Conservation (phyloP, 352 stramenopile species). For the Phytopythium mirpurense region DNA sequence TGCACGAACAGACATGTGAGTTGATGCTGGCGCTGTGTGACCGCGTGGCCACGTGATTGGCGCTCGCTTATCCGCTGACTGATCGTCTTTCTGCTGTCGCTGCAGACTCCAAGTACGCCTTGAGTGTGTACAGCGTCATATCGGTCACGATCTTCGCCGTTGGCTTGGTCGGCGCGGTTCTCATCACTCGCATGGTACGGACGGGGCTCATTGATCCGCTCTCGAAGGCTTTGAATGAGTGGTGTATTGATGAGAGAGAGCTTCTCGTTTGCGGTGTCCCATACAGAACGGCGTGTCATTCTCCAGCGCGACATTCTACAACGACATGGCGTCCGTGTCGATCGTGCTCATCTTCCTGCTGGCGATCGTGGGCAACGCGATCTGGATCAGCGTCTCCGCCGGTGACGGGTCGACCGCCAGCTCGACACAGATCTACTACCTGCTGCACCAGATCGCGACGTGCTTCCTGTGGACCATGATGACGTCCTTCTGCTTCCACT, state of each 20-base stretch:
- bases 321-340: conserved; percentile 78
- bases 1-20: conserved; percentile 59
- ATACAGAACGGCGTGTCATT: conserved; percentile 77
- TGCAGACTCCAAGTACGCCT: conserved; percentile 50
- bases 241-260: no score
- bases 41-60: not conserved
- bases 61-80: conserved; percentile 9
- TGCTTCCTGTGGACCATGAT: conserved; percentile 86
- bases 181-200: conserved; percentile 78
- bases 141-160: conserved; percentile 81
- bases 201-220: not conserved
- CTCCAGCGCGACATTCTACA: conserved; percentile 72
- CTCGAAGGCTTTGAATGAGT: no score
- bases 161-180: conserved; percentile 59
- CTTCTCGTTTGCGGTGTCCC: not conserved
- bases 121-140: conserved; percentile 87
- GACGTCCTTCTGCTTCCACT: conserved; percentile 84
- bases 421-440: conserved; percentile 69
- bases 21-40: conserved; percentile 5
- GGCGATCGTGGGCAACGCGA: conserved; percentile 68
- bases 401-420: conserved; percentile 31
- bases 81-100: not conserved
- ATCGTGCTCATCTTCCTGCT: conserved; percentile 72
- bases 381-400: conserved; percentile 75
- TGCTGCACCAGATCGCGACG: conserved; percentile 56